Base-by-base conservation (phyloP, 371 early-diverging fungal species). In the Mortierella sp. region DNA sequence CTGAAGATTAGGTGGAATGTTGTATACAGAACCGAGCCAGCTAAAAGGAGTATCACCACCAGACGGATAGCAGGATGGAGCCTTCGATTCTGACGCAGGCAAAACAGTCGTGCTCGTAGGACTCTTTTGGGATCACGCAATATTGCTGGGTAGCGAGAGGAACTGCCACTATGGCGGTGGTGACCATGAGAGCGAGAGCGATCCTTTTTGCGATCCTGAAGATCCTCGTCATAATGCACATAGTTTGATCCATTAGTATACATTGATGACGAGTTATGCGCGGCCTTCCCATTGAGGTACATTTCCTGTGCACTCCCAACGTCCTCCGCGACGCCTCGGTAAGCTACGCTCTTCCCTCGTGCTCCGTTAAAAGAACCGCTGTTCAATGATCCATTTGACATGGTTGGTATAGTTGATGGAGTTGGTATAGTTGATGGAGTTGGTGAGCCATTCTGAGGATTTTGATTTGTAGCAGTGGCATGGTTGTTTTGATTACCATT, bases 21-120 rank as follows among this genome's bases (percentile, higher is more conserved):
- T n/a, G 81, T 75, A 49, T 72, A 81, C 14, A 72, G 66, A 6
- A 81, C 81, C 5, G 76, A 75, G 9, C 70, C 76, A 2, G 61
- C 70, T 32, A 81, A 32, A 35, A 69, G 63, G 12, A 75, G 8
- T 43, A 75, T 32, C 0, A 81, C 62, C 6, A 72, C 16, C 6
- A 81, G 37, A 1, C 81, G 81, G 3, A 81, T 26, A 35, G 37
- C 43, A 3, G 81, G 76, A 63, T 81, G 76, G 16, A 81, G 43
- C 28, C 81, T 60, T 40, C 80, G 66, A 43, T 68, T 74, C 57
- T 68, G 67, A 22, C 81, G 69, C 14, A 75, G 52, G 26, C 76
- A 72, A 70, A 81, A 72, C 0, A 75, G 24, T 8, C 70, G 75
- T 28, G 72, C 28, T 20, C 70, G 72, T 1, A 81, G 57, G 16